phyloP scores from a whole-genome alignment of 768 basidiomycete species.

The Gelatoporia subvermispora region DNA sequence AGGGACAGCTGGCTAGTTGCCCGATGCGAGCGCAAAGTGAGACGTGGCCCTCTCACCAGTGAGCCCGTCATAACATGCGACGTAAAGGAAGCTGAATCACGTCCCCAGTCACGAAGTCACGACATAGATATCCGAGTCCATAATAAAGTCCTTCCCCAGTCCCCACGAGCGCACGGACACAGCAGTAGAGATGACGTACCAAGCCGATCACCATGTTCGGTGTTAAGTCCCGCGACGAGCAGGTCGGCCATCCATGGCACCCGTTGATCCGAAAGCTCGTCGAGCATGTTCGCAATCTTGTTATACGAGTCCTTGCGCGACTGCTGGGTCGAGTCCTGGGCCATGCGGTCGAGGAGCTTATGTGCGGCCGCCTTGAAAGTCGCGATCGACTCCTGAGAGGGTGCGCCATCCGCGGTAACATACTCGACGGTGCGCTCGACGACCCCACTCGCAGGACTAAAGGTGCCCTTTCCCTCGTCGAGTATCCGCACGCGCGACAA shows the following conservation, averaged over 20 bases:
- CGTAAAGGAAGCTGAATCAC: too few species aligned
- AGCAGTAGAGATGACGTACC: conserved; percentile 37
- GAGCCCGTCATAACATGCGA: too few species aligned
- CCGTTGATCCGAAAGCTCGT: conserved; percentile 59
- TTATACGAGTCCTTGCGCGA: conserved; percentile 60
- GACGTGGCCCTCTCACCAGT: too few species aligned
- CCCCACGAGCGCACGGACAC: background rate
- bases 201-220: conserved; percentile 67
- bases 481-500: conserved; percentile 60
- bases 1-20: too few species aligned
- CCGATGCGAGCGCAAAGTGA: too few species aligned
- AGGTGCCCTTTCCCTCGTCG: conserved; percentile 34
- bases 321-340: conserved; percentile 36
- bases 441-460: conserved; percentile 14
- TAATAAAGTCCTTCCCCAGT: background rate
- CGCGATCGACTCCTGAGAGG: conserved; percentile 50
- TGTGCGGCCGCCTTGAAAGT: conserved; percentile 68
- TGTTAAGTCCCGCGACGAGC: conserved; percentile 56
- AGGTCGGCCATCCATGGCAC: conserved; percentile 78
- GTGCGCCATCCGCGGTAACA: conserved; percentile 34
- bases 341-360: conserved; percentile 61
- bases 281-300: conserved; percentile 67
- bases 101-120: background rate
- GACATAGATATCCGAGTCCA: background rate
- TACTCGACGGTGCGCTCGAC: conserved; percentile 24